Percentiles rank a stretch among this genome's conserved stretches.
Conservation (phyloP, 1,139 yeast species). For the Geotrichum fermentans region DNA sequence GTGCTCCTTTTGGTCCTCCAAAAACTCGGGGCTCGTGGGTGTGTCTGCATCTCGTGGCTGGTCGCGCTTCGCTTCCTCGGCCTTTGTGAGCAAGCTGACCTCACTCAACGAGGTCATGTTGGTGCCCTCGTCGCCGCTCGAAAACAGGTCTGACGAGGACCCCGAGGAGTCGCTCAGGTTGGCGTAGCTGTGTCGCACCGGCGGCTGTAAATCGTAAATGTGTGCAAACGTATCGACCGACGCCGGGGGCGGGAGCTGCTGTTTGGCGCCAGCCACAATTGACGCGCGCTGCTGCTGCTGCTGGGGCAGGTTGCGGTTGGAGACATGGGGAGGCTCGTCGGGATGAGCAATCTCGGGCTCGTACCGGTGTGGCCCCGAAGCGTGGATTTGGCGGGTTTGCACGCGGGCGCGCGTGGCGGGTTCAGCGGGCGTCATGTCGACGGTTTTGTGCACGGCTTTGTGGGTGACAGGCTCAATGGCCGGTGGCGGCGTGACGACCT, state of each 20-base stretch:
- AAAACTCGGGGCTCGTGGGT: slow-evolving; percentile 1
- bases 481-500: slow-evolving; percentile 1
- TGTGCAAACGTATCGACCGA: neutral
- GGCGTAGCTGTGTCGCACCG: neutral
- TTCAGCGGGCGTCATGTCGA: slow-evolving; percentile 13
- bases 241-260: slow-evolving; percentile 9
- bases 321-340: slow-evolving; percentile 1
- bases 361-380: neutral
- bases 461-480: neutral
- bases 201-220: neutral
- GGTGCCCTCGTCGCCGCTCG: slow-evolving; percentile 3
- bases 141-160: slow-evolving; percentile 1
- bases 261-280: slow-evolving; percentile 2
- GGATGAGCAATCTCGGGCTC: slow-evolving; percentile 3
- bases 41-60: neutral
- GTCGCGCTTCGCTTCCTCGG: neutral
- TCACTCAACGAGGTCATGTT: neutral
- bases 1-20: slow-evolving; percentile 11
- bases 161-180: neutral
- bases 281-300: neutral
- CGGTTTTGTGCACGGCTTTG: slow-evolving; percentile 12
- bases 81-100: neutral
- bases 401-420: slow-evolving; percentile 5
- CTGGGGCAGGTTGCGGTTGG: neutral
- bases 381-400: neutral